These are phyloP conservation scores for Colletotrichum chrysophilum DNA, from an alignment of 2,329 filamentous ascomycete species.

Conservation along the genomic window DNA sequence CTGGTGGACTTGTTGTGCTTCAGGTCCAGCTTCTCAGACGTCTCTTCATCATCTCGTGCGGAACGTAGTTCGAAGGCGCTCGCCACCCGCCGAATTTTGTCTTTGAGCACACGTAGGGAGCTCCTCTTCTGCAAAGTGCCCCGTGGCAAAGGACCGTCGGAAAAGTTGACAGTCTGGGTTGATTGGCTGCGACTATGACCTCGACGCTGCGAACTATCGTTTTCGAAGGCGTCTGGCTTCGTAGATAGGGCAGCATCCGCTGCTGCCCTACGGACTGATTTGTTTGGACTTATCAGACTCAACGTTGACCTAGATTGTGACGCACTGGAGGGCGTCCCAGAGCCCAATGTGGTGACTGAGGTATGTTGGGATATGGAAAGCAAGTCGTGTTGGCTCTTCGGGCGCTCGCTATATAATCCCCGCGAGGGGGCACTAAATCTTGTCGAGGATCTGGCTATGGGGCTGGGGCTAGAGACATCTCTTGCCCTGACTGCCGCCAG, in stretches of 20 bases:
- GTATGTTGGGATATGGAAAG: background rate
- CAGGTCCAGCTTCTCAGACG: background rate
- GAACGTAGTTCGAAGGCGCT: conserved; percentile 17
- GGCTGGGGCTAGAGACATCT: background rate
- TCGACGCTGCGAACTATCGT: background rate
- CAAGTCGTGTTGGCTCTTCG: background rate
- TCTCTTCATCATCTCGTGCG: background rate
- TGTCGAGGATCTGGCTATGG: background rate
- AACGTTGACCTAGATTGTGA: background rate
- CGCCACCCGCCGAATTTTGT: conserved; percentile 13
- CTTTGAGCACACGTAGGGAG: background rate
- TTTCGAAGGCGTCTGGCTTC: background rate
- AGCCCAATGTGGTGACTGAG: background rate
- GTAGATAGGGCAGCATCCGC: background rate
- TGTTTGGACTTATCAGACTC: background rate
- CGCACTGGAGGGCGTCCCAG: background rate
- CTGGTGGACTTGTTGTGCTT: conserved; percentile 4
- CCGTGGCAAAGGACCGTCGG: background rate
- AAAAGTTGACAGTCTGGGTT: background rate
- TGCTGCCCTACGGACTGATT: background rate
- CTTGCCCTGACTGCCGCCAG: background rate
- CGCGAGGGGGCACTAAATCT: background rate
- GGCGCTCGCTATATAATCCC: background rate
- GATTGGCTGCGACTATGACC: background rate
- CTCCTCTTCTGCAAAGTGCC: background rate